Evolutionary conservation across 2,329 filamentous ascomycete genomes (phyloP), one percentile per base, ranked within the genome.

Genomic region (Arachnomyces sp.): DNA sequence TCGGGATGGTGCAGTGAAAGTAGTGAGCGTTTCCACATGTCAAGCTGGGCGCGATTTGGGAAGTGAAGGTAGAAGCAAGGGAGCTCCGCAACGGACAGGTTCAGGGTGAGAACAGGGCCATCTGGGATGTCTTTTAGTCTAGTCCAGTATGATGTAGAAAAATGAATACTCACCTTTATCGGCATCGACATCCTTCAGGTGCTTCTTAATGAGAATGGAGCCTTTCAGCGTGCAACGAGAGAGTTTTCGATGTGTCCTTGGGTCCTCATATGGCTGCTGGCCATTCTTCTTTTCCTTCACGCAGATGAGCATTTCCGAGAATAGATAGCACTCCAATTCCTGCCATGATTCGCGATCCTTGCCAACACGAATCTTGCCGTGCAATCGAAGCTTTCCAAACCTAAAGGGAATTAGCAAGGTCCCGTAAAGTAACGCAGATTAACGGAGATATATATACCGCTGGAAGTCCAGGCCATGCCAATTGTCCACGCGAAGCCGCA

Each of bases 231-330:
- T 94, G 69, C 84, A 95, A 48, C 86, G 79, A 3, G 80, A 79
- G 7, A 76, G 71, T 60, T 83, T 89, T 41, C 75, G 74, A 15
- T 73, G 74, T 1, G 71, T 58, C 3, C 66, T 65, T 1, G 64
- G 52, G 16, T 69, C 69, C n/a, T 77, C 82, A 76, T 85, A 89
- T 49, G 85, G 78, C 38, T 78, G 74, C 30, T 74, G 71, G 45
- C 70, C 60, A 7, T 73, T 64, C 67, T 89, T 95, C 75, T 95
- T 96, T 66, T 96, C 92, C 66, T 96, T 98, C 45, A 98, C 88
- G 58, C 92, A 98, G 49, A 98, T 98, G 53, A 98, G 83, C 92
- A 98, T 98, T 67, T 98, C 92, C 3, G 84, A 86, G 58, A 98
- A 98, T 21, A 98, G 75, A 61, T 87, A 98, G 62, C 92, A 98